phyloP scores from a whole-genome alignment of 768 basidiomycete species.

The Rhodotorula graminis region DNA sequence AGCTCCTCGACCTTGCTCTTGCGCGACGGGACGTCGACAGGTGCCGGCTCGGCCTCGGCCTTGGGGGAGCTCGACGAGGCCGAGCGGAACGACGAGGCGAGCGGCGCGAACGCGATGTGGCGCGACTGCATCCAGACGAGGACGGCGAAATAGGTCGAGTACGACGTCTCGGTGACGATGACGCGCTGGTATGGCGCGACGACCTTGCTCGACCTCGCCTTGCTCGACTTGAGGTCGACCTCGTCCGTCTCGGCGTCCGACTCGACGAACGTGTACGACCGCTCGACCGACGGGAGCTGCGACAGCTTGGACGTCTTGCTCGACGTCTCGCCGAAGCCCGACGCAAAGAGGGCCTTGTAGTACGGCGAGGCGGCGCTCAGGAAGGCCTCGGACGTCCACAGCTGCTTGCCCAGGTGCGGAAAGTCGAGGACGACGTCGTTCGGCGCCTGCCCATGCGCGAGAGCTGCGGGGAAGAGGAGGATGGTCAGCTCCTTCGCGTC shows the following conservation, averaged over 20 bases:
- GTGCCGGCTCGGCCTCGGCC: not conserved
- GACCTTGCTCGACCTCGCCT: too few relatives aligned
- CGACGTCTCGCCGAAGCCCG: not conserved
- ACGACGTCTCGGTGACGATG: not conserved
- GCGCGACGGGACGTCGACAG: too few relatives aligned
- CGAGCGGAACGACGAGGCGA: slow-evolving; percentile 5
- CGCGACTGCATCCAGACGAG: slow-evolving; percentile 1
- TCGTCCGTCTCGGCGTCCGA: not conserved
- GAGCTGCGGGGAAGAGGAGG: not conserved
- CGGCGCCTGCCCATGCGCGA: not conserved
- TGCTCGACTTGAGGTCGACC: too few relatives aligned
- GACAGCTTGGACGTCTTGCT: too few relatives aligned
- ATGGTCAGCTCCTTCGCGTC: too few relatives aligned
- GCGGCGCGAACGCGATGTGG: slow-evolving; percentile 5
- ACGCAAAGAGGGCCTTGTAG: slow-evolving; percentile 1
- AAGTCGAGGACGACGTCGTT: slow-evolving; percentile 4
- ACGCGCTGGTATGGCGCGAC: not conserved
- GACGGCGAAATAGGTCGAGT: slow-evolving; percentile 16
- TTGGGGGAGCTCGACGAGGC: not conserved
- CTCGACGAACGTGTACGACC: not conserved
- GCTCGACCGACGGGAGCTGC: too few relatives aligned
- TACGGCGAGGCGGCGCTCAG: not conserved
- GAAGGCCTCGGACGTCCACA: slow-evolving; percentile 3
- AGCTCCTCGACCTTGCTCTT: not conserved
- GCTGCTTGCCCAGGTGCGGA: not conserved